Base-by-base conservation (phyloP, 2,329 filamentous ascomycete species). In the Hymenoscyphus repandus region DNA sequence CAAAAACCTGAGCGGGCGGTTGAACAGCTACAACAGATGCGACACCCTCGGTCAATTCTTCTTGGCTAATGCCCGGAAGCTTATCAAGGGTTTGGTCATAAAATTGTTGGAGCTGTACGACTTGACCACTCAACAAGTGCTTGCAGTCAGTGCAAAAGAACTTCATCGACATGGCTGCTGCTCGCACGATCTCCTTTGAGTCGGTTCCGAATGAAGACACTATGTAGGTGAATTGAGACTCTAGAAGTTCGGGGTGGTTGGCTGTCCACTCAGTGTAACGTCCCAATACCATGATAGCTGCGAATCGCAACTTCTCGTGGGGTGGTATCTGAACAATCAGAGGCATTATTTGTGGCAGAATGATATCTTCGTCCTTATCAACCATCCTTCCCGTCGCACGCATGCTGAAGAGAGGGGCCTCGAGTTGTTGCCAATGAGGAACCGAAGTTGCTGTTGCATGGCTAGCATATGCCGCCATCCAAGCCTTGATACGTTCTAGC, bases 191-290 rank as follows among this genome's bases (percentile, higher is more conserved):
- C 65, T 99, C 95, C 63, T 86, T 88, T 0, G 91, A 96, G 38
- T 84, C 82, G 51, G 92, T 88, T 58, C 89, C 80, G 71, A 99
- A 99, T 0, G 91, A 93, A 4, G 85, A 87, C 58, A 96, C 91
- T 63, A 99, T 95, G 70, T 95, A 99, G 63, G 90, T 90, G 66
- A 99, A 88, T 69, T 99, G 93, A 7, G 88, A 79, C 68, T 96
- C 88, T 7, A 99, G 76, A 41, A 92, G 95, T 52, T 96, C 90
- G 0, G 92, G 89, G 64, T 99, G 93, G 43, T 90, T 84, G 5
- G 93, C 83, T 0, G 95, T 99, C 93, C 93, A 99, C 69, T 97
- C 92, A 0, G 95, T 99, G 66, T 99, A 99, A 55, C 93, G 82
- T 34, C 90, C 93, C 18, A 99, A 79, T 2, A 95, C 91, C 90